Conservation (phyloP, 2,329 filamentous ascomycete species). For the Colletotrichum lupini region DNA sequence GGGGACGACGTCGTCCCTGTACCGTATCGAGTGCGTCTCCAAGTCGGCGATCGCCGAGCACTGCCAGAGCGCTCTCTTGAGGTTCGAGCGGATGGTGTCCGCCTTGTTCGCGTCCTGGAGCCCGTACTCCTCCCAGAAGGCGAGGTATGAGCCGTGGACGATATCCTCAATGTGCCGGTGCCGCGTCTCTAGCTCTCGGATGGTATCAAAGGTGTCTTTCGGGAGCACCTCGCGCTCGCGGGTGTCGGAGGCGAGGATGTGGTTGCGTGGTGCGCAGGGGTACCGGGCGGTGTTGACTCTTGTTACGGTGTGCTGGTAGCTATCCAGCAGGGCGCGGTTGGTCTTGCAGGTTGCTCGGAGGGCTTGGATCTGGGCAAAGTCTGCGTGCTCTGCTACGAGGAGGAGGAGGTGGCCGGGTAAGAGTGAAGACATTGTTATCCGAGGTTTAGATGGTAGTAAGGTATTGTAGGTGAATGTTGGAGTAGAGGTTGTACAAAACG, state of each 20-base stretch:
- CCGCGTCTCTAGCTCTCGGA: slow-evolving; percentile 34
- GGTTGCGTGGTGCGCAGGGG: slow-evolving; percentile 18
- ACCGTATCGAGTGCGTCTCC: slow-evolving; percentile 31
- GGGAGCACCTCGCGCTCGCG: slow-evolving; percentile 29
- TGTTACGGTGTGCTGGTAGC: slow-evolving; percentile 33
- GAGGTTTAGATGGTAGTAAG: not conserved
- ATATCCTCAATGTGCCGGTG: slow-evolving; percentile 28
- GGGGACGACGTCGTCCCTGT: slow-evolving; percentile 24
- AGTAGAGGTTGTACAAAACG: no score
- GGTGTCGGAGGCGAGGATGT: slow-evolving; percentile 33
- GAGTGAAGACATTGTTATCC: slow-evolving; percentile 27
- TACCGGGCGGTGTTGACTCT: slow-evolving; percentile 17
- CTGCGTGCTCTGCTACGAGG: slow-evolving; percentile 22
- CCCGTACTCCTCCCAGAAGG: slow-evolving; percentile 29
- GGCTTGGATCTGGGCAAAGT: slow-evolving; percentile 25
- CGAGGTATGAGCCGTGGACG: slow-evolving; percentile 20
- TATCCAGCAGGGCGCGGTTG: slow-evolving; percentile 28
- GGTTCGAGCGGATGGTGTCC: not conserved
- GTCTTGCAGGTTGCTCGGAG: slow-evolving; percentile 27
- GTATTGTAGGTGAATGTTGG: not conserved
- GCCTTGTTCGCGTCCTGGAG: slow-evolving; percentile 20
- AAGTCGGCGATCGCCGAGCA: slow-evolving; percentile 33
- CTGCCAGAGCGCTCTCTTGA: slow-evolving; percentile 30
- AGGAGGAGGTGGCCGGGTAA: slow-evolving; percentile 27
- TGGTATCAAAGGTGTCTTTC: slow-evolving; percentile 18